These are phyloP conservation scores for Geosmithia flava DNA, from an alignment of 2,329 filamentous ascomycete species.

Conservation along the genomic window DNA sequence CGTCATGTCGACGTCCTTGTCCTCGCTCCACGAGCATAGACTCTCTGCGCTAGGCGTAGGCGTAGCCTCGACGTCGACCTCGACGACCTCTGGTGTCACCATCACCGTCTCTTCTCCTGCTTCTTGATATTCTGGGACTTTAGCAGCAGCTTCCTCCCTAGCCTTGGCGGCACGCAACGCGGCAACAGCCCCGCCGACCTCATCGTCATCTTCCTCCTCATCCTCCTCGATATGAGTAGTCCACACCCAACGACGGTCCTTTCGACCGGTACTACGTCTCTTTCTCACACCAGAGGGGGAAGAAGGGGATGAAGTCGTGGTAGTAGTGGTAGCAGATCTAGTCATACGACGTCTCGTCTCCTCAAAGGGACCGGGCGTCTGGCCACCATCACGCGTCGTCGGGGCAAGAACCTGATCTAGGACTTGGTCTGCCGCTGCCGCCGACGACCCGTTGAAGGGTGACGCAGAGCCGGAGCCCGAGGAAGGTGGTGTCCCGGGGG, in stretches of 20 bases:
- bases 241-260: constrained; percentile 54
- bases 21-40: constrained; percentile 14
- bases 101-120: constrained; percentile 7
- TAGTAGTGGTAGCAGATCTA: constrained; percentile 8
- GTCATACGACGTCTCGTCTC: constrained; percentile 49
- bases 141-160: constrained; percentile 34
- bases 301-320: constrained; percentile 22
- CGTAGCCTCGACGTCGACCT: constrained; percentile 11
- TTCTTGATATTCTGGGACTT: constrained; percentile 4
- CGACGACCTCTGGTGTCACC: constrained; percentile 5
- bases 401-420: constrained; percentile 36
- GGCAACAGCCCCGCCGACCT: constrained; percentile 27
- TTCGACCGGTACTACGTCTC: constrained; percentile 20
- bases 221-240: constrained; percentile 41
- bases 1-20: constrained; percentile 36
- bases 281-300: constrained; percentile 37
- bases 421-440: constrained; percentile 21
- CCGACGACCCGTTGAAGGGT: constrained; percentile 5
- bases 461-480: constrained; percentile 30
- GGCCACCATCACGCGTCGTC: constrained; percentile 46
- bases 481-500: constrained; percentile 31
- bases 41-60: constrained; percentile 29
- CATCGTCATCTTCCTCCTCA: constrained; percentile 27
- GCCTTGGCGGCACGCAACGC: constrained; percentile 15
- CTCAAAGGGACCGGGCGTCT: constrained; percentile 51